These are phyloP conservation scores for Harrya chromipes DNA, from an alignment of 768 basidiomycete species.

Conservation along the genomic window DNA sequence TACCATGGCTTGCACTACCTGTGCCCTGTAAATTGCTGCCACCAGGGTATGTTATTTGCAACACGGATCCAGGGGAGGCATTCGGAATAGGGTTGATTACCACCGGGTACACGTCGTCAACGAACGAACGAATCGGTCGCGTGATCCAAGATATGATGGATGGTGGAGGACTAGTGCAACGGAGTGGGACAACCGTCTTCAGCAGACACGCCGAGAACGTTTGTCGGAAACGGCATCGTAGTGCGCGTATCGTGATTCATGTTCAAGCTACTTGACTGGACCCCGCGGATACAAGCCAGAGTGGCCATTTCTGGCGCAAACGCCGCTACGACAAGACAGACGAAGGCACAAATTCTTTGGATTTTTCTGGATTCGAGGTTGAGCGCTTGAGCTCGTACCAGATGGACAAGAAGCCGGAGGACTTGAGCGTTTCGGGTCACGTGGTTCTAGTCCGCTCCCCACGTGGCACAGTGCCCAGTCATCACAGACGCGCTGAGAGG, in stretches of 20 bases:
- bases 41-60: slow-evolving; percentile 62
- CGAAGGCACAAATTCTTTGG: not conserved
- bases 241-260: slow-evolving; percentile 60
- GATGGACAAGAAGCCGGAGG: no score
- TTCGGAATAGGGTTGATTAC: slow-evolving; percentile 36
- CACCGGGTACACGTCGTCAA: slow-evolving; percentile 61
- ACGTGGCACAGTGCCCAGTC: slow-evolving; percentile 1
- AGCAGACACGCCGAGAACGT: slow-evolving; percentile 48
- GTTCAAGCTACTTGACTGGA: slow-evolving; percentile 8
- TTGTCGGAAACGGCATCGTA: slow-evolving; percentile 59
- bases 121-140: slow-evolving; percentile 54
- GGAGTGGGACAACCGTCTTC: slow-evolving; percentile 48
- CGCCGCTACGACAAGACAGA: not conserved
- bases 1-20: slow-evolving; percentile 60
- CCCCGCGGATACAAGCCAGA: not conserved
- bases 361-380: no score
- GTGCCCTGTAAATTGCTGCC: slow-evolving; percentile 57
- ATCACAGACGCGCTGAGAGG: not conserved
- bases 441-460: slow-evolving; percentile 12
- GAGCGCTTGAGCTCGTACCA: no score
- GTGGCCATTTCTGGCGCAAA: slow-evolving; percentile 1
- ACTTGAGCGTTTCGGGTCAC: slow-evolving; percentile 15
- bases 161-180: slow-evolving; percentile 59
- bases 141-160: slow-evolving; percentile 59
- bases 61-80: slow-evolving; percentile 34